Evolutionary conservation across 352 stramenopile species (phyloP), one percentile per base, ranked within the genome.

Genomic region (Globisporangium nodosum): DNA sequence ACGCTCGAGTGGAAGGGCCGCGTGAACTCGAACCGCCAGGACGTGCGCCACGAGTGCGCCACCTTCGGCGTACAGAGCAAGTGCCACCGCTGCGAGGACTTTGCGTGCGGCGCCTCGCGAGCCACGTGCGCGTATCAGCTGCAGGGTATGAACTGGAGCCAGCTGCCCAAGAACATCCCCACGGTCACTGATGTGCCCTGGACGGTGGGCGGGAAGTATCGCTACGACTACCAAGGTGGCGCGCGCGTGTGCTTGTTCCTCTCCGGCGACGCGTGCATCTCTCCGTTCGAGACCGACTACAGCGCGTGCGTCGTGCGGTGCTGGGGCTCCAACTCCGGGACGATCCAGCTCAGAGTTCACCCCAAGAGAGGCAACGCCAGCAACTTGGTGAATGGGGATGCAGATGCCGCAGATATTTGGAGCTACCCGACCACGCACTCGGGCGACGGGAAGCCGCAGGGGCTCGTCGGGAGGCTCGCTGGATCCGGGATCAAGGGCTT

Each of bases 101-200:
- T 98, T 54, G 70, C 60, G 4, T 98, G 94, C 61, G 83, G 60
- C 16, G 20, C 51, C 16, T 66, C 58, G 12, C 59, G 62, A 18
- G 50, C 76, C 37, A 72, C 57, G 21, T 98, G 94, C 66, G 65
- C 74, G 12, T 96, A 95, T 64, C 96, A 99, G 70, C 66, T 98
- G 15, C 96, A 99, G 61, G 96, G 96, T 20, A 70, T 98, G 24
- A 59, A 71, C 45, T 94, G 76, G 79, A 61, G 56, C 1, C 54
- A 55, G 58, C 60, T 87, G 61, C 85, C 74, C 24, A 84, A 54
- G 63, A 98, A 98, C 66, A 94, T 98, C 56, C 90, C 92, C 20
- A 96, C 88, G 0, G 80, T 97, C 27, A 89, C 87, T 5, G 95
- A 98, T 66, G 84, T 95, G 13, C 92, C 94, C 3, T 99, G 93